phyloP scores from a whole-genome alignment of 192 early-diverging fungal species.

The Gamsiella multidivaricata region DNA sequence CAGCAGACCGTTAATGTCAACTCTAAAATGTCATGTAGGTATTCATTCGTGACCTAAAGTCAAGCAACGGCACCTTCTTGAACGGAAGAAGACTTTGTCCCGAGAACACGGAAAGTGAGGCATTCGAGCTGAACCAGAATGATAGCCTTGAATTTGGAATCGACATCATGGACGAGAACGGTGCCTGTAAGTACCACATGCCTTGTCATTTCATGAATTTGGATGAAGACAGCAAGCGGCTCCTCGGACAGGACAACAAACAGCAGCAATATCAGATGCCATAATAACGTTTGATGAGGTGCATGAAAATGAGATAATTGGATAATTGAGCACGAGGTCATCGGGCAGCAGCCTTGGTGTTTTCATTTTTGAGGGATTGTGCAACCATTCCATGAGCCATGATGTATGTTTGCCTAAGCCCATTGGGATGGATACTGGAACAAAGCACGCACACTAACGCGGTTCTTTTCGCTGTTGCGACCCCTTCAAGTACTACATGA shows the following conservation, averaged over 20 bases:
- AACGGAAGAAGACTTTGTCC: slow-evolving; percentile 76
- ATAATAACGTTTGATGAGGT: no score
- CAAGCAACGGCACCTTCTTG: slow-evolving; percentile 86
- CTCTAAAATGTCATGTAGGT: slow-evolving; percentile 60
- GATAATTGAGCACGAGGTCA: slow-evolving; percentile 8
- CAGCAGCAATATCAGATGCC: no score
- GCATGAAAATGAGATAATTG: background rate
- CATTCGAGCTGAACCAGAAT: slow-evolving; percentile 67
- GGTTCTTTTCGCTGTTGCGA: background rate
- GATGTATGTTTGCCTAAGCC: no score
- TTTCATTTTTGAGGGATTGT: background rate
- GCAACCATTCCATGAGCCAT: background rate
- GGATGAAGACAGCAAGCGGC: no score
- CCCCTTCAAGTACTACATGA: slow-evolving; percentile 38
- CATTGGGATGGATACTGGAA: no score
- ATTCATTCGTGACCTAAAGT: slow-evolving; percentile 78
- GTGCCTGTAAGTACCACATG: slow-evolving; percentile 60
- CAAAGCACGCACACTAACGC: no score
- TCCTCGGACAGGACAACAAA: no score
- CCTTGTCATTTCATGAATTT: no score
- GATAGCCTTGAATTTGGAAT: slow-evolving; percentile 83
- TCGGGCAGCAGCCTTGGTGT: background rate
- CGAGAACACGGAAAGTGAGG: slow-evolving; percentile 69
- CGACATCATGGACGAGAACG: slow-evolving; percentile 82
- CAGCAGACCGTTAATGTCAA: background rate